phyloP scores from a whole-genome alignment of 257 asterid genomes.

The Vinca minor region DNA sequence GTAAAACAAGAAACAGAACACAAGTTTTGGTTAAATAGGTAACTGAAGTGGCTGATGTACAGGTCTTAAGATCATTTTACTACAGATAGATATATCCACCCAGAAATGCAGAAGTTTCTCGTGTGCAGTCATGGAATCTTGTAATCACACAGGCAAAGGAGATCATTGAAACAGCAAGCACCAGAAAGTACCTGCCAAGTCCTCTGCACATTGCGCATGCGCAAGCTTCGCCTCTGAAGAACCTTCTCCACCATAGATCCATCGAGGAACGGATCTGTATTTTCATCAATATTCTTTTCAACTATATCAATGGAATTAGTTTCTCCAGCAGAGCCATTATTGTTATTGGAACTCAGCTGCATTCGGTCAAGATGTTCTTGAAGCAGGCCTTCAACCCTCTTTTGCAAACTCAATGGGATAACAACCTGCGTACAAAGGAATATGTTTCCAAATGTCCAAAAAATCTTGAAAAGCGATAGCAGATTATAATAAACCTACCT shows the following conservation, averaged over 20 bases:
- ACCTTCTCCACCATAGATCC: conserved; percentile 94
- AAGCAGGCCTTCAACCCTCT: conserved; percentile 94
- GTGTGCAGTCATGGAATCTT: background rate
- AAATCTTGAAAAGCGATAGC: background rate
- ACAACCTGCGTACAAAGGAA: conserved; percentile 55
- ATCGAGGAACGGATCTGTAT: conserved; percentile 59
- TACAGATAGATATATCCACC: background rate
- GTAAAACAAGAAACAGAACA: conserved; percentile 6
- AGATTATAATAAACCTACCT: background rate
- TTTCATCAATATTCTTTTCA: conserved; percentile 44
- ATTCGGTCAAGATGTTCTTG: conserved; percentile 93
- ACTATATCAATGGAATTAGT: conserved; percentile 24
- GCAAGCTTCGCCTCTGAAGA: conserved; percentile 90
- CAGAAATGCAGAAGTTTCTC: background rate
- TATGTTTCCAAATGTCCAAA: conserved; percentile 15
- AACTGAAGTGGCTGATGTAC: background rate
- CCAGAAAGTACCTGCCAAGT: conserved; percentile 67
- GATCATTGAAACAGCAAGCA: conserved; percentile 7
- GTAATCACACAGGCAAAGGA: background rate
- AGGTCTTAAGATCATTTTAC: background rate
- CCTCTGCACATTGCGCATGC: conserved; percentile 93
- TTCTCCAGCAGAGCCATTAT: conserved; percentile 27
- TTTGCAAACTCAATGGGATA: conserved; percentile 85
- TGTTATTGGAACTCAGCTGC: conserved; percentile 35
- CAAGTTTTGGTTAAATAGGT: background rate